These are phyloP conservation scores for Penicillium psychrofluorescens DNA, from an alignment of 495 filamentous ascomycete genomes.

Conservation along the genomic window DNA sequence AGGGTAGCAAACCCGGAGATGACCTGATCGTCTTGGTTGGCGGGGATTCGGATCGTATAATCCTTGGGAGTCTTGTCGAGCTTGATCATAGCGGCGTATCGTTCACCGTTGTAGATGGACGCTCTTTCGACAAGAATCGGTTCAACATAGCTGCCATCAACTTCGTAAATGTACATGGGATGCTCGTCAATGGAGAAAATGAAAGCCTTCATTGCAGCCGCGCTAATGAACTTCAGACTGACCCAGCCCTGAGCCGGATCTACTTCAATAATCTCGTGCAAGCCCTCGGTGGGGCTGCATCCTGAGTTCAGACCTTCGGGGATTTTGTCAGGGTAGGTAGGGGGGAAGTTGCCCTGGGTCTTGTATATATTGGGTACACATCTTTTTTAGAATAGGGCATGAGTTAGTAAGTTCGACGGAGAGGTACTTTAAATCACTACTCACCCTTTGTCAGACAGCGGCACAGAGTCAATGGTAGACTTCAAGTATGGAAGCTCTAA, in stretches of 20 bases:
- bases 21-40: conserved; percentile 26
- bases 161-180: conserved; percentile 32
- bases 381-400: neutral
- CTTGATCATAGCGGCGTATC: conserved; percentile 31
- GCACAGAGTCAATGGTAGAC: conserved; percentile 17
- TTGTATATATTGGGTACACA: conserved; percentile 24
- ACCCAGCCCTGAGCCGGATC: conserved; percentile 32
- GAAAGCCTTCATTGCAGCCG: conserved; percentile 28
- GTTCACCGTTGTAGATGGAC: conserved; percentile 26
- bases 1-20: conserved; percentile 27
- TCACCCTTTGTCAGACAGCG: conserved; percentile 46
- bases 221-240: conserved; percentile 43
- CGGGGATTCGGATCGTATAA: conserved; percentile 30
- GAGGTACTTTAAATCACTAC: neutral
- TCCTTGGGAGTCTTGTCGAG: conserved; percentile 24
- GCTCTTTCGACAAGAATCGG: conserved; percentile 23
- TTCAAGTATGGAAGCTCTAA: conserved; percentile 22
- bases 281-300: conserved; percentile 34
- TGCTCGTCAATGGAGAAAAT: conserved; percentile 38
- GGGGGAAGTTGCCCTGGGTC: conserved; percentile 19
- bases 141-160: conserved; percentile 33
- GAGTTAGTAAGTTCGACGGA: too few species aligned
- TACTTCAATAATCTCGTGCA: conserved; percentile 29
- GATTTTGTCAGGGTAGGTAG: conserved; percentile 23
- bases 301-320: conserved; percentile 27